Percentiles rank a stretch among this genome's conserved stretches.
Conservation (phyloP, 2,329 filamentous ascomycete genomes). For the Aureobasidium vineae region DNA sequence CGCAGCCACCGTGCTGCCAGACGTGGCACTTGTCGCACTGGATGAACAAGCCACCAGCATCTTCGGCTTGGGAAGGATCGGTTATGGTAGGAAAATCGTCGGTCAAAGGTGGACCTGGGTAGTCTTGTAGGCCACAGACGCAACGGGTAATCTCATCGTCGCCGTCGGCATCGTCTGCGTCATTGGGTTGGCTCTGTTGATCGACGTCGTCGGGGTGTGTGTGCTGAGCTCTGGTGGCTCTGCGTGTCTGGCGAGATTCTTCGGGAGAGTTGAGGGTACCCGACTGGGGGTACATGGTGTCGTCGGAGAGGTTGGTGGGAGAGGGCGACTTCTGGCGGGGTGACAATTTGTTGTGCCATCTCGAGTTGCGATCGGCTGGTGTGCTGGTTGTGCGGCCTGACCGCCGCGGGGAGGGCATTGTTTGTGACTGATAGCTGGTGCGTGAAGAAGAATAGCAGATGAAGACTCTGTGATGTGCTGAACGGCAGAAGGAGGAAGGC, state of each 20-base stretch:
- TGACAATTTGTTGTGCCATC: constrained; percentile 68
- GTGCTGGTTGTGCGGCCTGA: constrained; percentile 25
- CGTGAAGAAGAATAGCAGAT: constrained; percentile 2
- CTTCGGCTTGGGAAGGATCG: constrained; percentile 65
- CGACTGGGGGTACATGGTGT: constrained; percentile 49
- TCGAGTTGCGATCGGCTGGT: constrained; percentile 63
- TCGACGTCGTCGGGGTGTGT: constrained; percentile 56
- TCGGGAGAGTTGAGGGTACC: constrained; percentile 51
- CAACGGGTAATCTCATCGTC: constrained; percentile 94
- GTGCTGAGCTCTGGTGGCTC: constrained; percentile 74
- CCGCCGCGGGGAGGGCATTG: constrained; percentile 20
- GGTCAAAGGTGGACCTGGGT: constrained; percentile 74
- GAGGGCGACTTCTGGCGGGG: constrained; percentile 75
- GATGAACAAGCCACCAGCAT: constrained; percentile 92
- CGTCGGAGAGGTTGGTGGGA: constrained; percentile 66
- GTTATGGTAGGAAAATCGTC: constrained; percentile 43
- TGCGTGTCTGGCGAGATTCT: constrained; percentile 69
- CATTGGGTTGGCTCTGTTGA: constrained; percentile 45
- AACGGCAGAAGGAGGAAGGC: not conserved
- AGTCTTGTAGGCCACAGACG: constrained; percentile 91
- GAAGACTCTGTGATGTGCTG: not conserved
- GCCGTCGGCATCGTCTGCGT: constrained; percentile 62
- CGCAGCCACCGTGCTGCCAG: constrained; percentile 97
- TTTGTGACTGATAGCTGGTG: not conserved
- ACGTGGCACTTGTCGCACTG: constrained; percentile 98